A percentile compares a stretch with the other conserved stretches of the same genome.
phyloP scores from a whole-genome alignment of 345 rosid genomes.

The Aurinia saxatilis region DNA sequence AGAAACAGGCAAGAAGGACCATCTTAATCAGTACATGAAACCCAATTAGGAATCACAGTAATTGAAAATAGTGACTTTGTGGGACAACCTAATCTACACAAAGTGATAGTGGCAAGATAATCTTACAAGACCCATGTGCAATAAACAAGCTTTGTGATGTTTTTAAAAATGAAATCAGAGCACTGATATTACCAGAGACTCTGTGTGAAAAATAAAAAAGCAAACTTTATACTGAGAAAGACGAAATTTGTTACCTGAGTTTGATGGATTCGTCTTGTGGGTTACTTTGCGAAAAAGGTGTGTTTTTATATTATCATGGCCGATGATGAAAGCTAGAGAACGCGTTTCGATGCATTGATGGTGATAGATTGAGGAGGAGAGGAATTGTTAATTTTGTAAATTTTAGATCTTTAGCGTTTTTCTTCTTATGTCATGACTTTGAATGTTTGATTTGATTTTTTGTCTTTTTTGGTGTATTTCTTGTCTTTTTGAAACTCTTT shows the following conservation, averaged over 20 bases:
- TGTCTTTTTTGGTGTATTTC: not conserved
- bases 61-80: slow-evolving; percentile 14
- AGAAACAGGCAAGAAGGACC: slow-evolving; percentile 2
- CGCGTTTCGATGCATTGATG: slow-evolving; percentile 13
- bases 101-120: slow-evolving; percentile 5
- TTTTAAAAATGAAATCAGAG: not conserved
- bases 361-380: not conserved
- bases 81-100: slow-evolving; percentile 11
- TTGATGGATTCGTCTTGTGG: slow-evolving; percentile 5
- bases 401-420: not conserved
- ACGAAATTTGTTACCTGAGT: not conserved
- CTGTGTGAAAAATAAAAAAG: not conserved
- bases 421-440: not conserved
- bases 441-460: not conserved
- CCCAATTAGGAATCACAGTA: slow-evolving; percentile 12
- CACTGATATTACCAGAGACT: not conserved
- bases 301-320: slow-evolving; percentile 6
- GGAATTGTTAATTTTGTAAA: not conserved
- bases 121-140: slow-evolving; percentile 7
- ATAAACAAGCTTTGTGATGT: not conserved
- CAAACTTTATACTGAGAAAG: not conserved
- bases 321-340: not conserved
- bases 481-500: not conserved
- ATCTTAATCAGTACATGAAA: slow-evolving; percentile 6
- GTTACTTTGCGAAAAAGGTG: not conserved